Percentiles rank a stretch among this genome's conserved stretches.
Conservation (phyloP, 1,284 basidiomycete species). For the Stygiomarasmius scandens region DNA sequence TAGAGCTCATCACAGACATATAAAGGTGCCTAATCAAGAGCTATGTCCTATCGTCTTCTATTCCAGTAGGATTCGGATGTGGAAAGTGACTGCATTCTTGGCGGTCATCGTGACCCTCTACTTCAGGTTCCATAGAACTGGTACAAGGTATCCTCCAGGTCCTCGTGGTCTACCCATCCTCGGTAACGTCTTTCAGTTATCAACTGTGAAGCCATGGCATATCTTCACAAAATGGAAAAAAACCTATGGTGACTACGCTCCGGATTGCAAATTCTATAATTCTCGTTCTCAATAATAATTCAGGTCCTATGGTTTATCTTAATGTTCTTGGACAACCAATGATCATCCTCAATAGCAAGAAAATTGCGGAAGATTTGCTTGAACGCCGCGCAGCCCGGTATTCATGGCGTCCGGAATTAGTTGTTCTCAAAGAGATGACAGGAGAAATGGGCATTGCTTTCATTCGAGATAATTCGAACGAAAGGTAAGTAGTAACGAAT, state of each 20-base stretch:
- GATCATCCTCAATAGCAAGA: conserved; percentile 26
- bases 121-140: too few relatives aligned
- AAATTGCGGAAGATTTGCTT: conserved; percentile 25
- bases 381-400: conserved; percentile 24
- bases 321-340: conserved; percentile 16
- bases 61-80: too few relatives aligned
- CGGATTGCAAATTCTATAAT: too few relatives aligned
- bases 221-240: not conserved
- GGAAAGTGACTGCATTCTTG: too few relatives aligned
- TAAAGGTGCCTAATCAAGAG: too few relatives aligned
- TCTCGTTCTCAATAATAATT: too few relatives aligned
- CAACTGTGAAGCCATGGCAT: not conserved
- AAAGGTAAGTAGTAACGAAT: not conserved
- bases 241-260: not conserved
- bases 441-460: not conserved
- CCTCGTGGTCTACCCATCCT: too few relatives aligned
- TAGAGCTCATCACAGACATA: too few relatives aligned
- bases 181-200: too few relatives aligned
- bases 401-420: not conserved
- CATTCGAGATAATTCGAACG: not conserved
- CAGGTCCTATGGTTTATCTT: conserved; percentile 1
- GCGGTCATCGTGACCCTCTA: too few relatives aligned
- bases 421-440: not conserved
- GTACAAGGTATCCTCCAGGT: too few relatives aligned
- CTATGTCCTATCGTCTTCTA: too few relatives aligned